Percentiles rank a stretch among this genome's conserved stretches.
phyloP scores from a whole-genome alignment of 192 early-diverging fungal genomes.

The Backusella tarrabulga region DNA sequence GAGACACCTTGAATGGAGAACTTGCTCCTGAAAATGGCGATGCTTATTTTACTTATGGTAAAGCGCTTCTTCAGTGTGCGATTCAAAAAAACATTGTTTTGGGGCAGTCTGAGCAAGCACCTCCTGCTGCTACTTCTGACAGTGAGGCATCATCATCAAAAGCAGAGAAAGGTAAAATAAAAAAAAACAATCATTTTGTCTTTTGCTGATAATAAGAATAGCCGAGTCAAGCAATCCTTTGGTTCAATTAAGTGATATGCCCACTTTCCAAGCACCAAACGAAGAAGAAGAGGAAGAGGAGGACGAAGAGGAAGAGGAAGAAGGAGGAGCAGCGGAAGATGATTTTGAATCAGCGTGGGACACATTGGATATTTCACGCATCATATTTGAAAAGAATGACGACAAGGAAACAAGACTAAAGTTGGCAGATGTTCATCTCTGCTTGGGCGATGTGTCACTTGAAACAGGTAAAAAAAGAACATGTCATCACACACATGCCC shows the following conservation, averaged over 20 bases:
- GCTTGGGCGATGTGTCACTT: slow-evolving; percentile 84
- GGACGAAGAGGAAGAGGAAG: slow-evolving; percentile 38
- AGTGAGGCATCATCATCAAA: slow-evolving; percentile 30
- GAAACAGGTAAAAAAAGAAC: slow-evolving; percentile 62
- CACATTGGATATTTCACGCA: slow-evolving; percentile 78
- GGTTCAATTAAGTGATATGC: slow-evolving; percentile 69
- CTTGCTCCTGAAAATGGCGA: slow-evolving; percentile 67
- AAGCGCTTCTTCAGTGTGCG: slow-evolving; percentile 69
- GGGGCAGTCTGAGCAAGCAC: slow-evolving; percentile 45
- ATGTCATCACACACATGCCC: too few species aligned
- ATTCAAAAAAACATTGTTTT: slow-evolving; percentile 75
- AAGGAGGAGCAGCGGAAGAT: slow-evolving; percentile 42
- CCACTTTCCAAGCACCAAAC: slow-evolving; percentile 48
- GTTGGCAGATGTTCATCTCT: slow-evolving; percentile 69
- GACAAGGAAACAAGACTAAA: slow-evolving; percentile 46
- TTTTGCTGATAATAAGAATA: not conserved
- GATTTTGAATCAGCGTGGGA: slow-evolving; percentile 84
- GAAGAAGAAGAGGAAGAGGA: slow-evolving; percentile 44
- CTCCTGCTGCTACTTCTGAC: slow-evolving; percentile 36
- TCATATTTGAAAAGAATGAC: slow-evolving; percentile 64
- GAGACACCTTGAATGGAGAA: slow-evolving; percentile 62
- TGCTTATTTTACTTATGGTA: slow-evolving; percentile 71
- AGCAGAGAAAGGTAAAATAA: slow-evolving; percentile 11
- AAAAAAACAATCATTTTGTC: not conserved
- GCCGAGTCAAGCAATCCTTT: slow-evolving; percentile 37